These are phyloP conservation scores for Lithospermum erythrorhizon DNA, from an alignment of 257 asterid species.

Conservation along the genomic window DNA sequence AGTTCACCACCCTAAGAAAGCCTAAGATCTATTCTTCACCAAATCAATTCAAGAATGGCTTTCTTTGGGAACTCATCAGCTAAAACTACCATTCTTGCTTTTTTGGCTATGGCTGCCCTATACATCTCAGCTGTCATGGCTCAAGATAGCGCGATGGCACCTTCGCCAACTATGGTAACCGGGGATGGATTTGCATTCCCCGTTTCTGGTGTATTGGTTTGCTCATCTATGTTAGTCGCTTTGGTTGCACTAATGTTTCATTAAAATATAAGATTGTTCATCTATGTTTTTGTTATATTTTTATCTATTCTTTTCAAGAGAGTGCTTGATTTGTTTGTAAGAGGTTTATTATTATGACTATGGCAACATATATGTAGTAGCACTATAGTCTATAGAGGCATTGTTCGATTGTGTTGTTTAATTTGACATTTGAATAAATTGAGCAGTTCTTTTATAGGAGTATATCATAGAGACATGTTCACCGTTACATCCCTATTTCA, in stretches of 20 bases:
- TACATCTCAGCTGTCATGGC: background rate
- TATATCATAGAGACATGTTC: too few species aligned
- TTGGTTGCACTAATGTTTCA: background rate
- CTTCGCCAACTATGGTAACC: background rate
- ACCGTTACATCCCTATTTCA: too few species aligned
- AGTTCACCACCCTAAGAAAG: background rate
- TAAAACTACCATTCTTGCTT: background rate
- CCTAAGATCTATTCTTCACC: background rate
- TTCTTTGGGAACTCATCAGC: background rate
- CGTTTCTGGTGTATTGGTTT: background rate
- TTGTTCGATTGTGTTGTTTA: too few species aligned
- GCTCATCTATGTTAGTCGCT: background rate
- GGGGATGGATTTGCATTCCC: constrained; percentile 3
- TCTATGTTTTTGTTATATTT: too few species aligned
- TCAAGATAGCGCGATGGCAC: constrained; percentile 2
- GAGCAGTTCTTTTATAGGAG: too few species aligned
- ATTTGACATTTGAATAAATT: too few species aligned
- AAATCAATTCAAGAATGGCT: background rate
- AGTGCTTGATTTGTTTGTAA: too few species aligned
- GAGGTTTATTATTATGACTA: too few species aligned
- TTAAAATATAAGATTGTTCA: background rate
- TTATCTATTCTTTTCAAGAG: too few species aligned
- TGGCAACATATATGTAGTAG: too few species aligned
- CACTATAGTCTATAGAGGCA: too few species aligned
- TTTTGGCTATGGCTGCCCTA: background rate